phyloP scores from a whole-genome alignment of 495 filamentous ascomycete species.

The Staphylotrichum tortipilum region DNA sequence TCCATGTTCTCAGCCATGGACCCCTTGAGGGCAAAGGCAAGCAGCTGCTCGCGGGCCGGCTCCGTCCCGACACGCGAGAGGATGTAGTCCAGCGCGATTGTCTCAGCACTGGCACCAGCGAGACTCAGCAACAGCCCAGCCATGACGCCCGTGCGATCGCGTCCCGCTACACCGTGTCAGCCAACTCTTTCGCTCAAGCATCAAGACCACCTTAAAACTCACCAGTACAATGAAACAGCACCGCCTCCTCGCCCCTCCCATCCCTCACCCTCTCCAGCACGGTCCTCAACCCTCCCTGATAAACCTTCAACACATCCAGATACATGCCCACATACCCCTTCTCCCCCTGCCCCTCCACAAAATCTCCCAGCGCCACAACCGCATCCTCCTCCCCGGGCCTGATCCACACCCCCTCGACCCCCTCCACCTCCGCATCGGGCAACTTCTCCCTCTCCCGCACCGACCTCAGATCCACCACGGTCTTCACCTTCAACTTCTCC shows the following conservation, averaged over 20 bases:
- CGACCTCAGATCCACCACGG: conserved; percentile 39
- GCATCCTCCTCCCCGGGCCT: conserved; percentile 22
- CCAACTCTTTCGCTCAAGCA: not conserved
- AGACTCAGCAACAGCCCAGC: conserved; percentile 49
- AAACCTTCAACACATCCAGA: conserved; percentile 31
- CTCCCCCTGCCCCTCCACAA: conserved; percentile 35
- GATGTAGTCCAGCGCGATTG: conserved; percentile 45
- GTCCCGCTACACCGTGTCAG: conserved; percentile 37
- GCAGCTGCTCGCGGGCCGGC: conserved; percentile 33
- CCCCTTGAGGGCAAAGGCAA: conserved; percentile 31
- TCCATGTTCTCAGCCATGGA: conserved; percentile 20
- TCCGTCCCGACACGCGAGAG: conserved; percentile 41
- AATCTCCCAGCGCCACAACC: conserved; percentile 20
- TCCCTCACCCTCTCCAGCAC: conserved; percentile 33
- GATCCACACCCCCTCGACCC: conserved; percentile 35
- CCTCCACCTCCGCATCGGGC: conserved; percentile 32
- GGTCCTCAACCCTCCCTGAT: conserved; percentile 25
- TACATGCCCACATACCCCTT: conserved; percentile 35
- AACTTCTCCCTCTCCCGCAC: conserved; percentile 24
- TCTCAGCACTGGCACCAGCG: conserved; percentile 37
- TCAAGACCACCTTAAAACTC: conserved; percentile 11
- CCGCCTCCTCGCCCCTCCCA: conserved; percentile 19
- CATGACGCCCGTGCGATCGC: conserved; percentile 57
- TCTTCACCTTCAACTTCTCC: conserved; percentile 29
- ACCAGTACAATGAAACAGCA: conserved; percentile 48